These are phyloP conservation scores for Phoma herbarum DNA, from an alignment of 2,329 filamentous ascomycete genomes.

Conservation along the genomic window DNA sequence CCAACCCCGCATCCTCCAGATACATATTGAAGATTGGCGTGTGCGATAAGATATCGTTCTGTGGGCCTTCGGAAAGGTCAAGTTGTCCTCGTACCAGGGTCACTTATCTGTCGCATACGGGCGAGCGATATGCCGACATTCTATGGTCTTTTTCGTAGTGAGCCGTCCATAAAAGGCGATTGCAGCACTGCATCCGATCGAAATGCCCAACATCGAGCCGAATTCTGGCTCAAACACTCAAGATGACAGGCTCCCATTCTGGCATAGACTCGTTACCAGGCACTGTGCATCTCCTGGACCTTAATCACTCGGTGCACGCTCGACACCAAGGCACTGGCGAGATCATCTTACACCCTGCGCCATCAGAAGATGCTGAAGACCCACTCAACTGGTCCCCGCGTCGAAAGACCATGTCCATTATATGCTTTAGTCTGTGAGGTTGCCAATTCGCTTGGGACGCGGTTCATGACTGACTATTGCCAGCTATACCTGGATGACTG, in stretches of 20 bases:
- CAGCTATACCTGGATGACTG: not conserved
- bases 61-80: not conserved
- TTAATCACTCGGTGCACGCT: not conserved
- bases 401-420: not conserved
- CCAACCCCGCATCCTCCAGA: not conserved
- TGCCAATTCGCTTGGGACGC: not conserved
- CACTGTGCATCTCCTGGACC: not conserved
- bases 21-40: not conserved
- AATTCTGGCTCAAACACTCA: not conserved
- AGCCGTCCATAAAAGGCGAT: not conserved
- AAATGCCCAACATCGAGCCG: not conserved
- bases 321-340: not conserved
- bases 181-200: not conserved
- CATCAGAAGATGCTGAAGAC: not conserved
- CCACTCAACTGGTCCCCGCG: not conserved
- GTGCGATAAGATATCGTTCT: not conserved
- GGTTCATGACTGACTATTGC: not conserved
- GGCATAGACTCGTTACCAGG: not conserved
- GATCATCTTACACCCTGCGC: not conserved
- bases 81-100: not conserved
- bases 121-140: not conserved
- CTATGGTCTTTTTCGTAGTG: not conserved
- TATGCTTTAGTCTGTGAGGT: not conserved
- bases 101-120: not conserved
- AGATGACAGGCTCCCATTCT: not conserved